These are phyloP conservation scores for Pyrenochaeta sp. DNA, from an alignment of 2,329 filamentous ascomycete genomes.

Conservation along the genomic window DNA sequence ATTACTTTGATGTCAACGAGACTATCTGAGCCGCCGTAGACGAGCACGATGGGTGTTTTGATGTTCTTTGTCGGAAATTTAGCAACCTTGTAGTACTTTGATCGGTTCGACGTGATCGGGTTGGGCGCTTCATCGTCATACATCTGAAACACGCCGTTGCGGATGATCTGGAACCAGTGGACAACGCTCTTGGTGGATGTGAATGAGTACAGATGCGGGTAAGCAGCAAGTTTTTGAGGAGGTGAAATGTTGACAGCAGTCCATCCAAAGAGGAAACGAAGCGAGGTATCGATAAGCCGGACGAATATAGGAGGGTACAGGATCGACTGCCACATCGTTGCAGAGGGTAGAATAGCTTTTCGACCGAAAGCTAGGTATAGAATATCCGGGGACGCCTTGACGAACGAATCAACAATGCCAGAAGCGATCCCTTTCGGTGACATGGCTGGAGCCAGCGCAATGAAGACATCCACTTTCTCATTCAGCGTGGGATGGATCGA, in stretches of 20 bases:
- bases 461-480: constrained; percentile 92
- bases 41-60: constrained; percentile 89
- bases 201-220: constrained; percentile 95
- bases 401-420: constrained; percentile 87
- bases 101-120: constrained; percentile 73
- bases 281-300: constrained; percentile 81
- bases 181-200: constrained; percentile 97
- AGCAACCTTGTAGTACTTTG: constrained; percentile 93
- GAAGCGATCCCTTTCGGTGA: constrained; percentile 90
- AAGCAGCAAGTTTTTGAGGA: constrained; percentile 92
- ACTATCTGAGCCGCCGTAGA: constrained; percentile 94
- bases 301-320: constrained; percentile 95
- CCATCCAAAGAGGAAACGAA: constrained; percentile 91
- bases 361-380: constrained; percentile 93
- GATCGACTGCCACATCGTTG: constrained; percentile 97
- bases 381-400: constrained; percentile 92
- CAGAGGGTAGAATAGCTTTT: constrained; percentile 87
- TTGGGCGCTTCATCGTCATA: constrained; percentile 93
- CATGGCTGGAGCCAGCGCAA: constrained; percentile 96
- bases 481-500: constrained; percentile 93
- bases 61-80: constrained; percentile 98
- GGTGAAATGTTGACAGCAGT: constrained; percentile 81
- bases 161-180: constrained; percentile 99
- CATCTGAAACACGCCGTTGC: constrained; percentile 96
- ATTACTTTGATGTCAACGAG: constrained; percentile 93